Conservation (phyloP, 805 yeast genomes). For the Hanseniaspora taiwanica region DNA sequence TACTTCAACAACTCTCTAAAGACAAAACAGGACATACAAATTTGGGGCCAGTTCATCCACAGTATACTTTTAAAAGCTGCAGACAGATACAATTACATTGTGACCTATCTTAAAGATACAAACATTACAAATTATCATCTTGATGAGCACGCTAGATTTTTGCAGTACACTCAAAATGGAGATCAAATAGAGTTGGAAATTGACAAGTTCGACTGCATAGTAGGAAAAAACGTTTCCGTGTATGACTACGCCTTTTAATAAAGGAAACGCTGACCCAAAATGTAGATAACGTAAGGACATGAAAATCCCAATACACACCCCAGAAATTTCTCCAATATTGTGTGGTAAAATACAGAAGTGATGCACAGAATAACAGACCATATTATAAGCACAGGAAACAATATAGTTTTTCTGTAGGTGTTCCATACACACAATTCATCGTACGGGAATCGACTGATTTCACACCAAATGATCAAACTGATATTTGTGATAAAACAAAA, state of each 20-base stretch:
- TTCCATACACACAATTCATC: constrained; percentile 1
- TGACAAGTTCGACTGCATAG: background rate
- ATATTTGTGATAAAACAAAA: constrained; percentile 31
- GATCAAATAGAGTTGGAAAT: background rate
- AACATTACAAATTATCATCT: background rate
- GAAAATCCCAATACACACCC: constrained; percentile 56
- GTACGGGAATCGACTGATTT: constrained; percentile 12
- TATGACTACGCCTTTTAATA: background rate
- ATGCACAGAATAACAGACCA: constrained; percentile 54
- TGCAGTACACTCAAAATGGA: background rate
- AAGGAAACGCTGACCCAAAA: constrained; percentile 5
- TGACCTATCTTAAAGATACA: background rate
- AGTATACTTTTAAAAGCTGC: constrained; percentile 1
- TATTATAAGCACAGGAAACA: constrained; percentile 11
- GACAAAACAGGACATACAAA: too few species aligned
- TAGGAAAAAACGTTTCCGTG: background rate
- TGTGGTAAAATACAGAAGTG: constrained; percentile 77
- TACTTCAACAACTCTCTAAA: too few species aligned
- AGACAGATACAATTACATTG: background rate
- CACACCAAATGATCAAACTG: constrained; percentile 30
- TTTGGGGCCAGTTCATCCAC: too few species aligned
- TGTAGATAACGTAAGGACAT: constrained; percentile 35
- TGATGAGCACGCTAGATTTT: background rate
- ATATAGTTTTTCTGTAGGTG: constrained; percentile 7
- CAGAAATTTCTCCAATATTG: constrained; percentile 54